Evolutionary conservation across 768 basidiomycete genomes (phyloP).

Genomic region (Mycena maculata): DNA sequence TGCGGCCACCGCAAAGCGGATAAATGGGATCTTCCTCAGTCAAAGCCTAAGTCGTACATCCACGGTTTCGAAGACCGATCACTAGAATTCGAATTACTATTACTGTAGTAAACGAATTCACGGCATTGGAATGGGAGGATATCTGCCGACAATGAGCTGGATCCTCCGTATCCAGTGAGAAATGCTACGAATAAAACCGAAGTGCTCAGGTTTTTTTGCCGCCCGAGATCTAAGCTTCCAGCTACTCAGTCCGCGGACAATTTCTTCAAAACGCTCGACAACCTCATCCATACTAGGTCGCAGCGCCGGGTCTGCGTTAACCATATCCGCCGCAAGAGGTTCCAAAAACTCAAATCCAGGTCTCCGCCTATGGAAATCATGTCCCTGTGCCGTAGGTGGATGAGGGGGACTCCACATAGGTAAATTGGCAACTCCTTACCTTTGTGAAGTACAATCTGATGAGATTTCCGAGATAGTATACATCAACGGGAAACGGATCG

Average conservation of each 20-base stretch:
- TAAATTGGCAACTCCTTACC: too few relatives aligned
- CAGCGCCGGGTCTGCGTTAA: slow-evolving; percentile 41
- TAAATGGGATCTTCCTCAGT: too few relatives aligned
- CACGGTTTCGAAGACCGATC: too few relatives aligned
- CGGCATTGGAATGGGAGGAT: slow-evolving; percentile 37
- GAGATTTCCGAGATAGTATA: slow-evolving; percentile 49
- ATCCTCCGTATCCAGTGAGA: slow-evolving; percentile 42
- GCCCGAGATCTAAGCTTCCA: slow-evolving; percentile 47
- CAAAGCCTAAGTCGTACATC: too few relatives aligned
- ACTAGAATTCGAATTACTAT: too few relatives aligned
- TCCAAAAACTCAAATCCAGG: slow-evolving; percentile 37
- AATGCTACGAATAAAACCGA: slow-evolving; percentile 18
- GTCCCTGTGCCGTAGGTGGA: slow-evolving; percentile 4
- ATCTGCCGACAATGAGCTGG: slow-evolving; percentile 27
- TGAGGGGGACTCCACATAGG: too few relatives aligned
- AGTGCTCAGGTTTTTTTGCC: slow-evolving; percentile 28
- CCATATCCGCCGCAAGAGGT: slow-evolving; percentile 35
- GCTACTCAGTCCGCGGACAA: slow-evolving; percentile 22
- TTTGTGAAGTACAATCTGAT: slow-evolving; percentile 38
- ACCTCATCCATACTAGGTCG: slow-evolving; percentile 52
- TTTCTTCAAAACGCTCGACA: slow-evolving; percentile 40
- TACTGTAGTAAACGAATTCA: too few relatives aligned
- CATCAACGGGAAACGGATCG: slow-evolving; percentile 50
- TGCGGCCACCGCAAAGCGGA: too few relatives aligned
- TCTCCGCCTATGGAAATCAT: slow-evolving; percentile 1